Evolutionary conservation across 495 filamentous ascomycete genomes (phyloP).

Genomic region (Penicillium parvum): DNA sequence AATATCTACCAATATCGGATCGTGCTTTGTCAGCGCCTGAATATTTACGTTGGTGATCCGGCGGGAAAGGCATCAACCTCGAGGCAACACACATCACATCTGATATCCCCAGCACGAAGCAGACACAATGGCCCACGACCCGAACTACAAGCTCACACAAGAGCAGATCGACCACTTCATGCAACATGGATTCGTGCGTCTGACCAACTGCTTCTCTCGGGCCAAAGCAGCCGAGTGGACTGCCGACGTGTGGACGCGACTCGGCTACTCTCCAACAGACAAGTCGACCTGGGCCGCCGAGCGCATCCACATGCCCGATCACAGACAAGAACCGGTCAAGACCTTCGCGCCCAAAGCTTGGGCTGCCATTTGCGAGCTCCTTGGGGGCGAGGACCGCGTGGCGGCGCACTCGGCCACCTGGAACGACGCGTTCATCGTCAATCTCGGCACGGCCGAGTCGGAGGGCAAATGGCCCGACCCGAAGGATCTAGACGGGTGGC

Average conservation of each 20-base stretch:
- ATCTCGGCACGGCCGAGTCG: conserved; percentile 57
- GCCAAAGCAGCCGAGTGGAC: conserved; percentile 56
- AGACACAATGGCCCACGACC: not conserved
- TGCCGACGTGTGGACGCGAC: conserved; percentile 59
- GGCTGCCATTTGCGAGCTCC: conserved; percentile 65
- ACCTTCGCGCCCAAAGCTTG: conserved; percentile 64
- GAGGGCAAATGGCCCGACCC: conserved; percentile 48
- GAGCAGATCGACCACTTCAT: conserved; percentile 65
- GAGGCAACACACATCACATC: no score
- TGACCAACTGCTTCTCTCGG: conserved; percentile 56
- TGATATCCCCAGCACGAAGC: not conserved
- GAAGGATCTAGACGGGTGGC: conserved; percentile 57
- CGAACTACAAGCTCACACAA: conserved; percentile 42
- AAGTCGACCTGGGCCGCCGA: conserved; percentile 62
- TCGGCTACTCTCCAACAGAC: conserved; percentile 63
- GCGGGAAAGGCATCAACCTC: not conserved
- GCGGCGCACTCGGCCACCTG: conserved; percentile 47
- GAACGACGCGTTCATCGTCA: conserved; percentile 70
- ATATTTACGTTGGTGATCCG: no score
- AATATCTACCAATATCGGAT: no score
- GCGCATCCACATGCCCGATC: conserved; percentile 62
- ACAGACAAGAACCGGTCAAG: conserved; percentile 49
- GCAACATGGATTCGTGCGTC: conserved; percentile 59
- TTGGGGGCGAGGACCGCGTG: conserved; percentile 61
- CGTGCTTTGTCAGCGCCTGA: not conserved